These are phyloP conservation scores for Solanum chilense DNA, from an alignment of 257 asterid genomes.

Conservation along the genomic window DNA sequence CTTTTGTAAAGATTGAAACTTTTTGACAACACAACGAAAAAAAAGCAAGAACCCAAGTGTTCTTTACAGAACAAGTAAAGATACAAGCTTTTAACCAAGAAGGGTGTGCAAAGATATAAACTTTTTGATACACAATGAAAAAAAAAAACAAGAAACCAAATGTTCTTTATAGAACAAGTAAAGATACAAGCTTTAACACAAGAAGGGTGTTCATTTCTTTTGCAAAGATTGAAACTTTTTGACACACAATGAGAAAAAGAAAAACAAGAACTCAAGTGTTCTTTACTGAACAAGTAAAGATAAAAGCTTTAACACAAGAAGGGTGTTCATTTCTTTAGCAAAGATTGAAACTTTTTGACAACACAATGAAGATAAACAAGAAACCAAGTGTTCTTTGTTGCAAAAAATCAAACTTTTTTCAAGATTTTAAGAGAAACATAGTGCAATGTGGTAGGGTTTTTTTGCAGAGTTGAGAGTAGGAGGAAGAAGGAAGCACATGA, in stretches of 20 bases:
- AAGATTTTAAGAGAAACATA: neutral
- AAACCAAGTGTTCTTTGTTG: constrained; percentile 8
- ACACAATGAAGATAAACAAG: neutral
- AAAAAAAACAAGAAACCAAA: neutral
- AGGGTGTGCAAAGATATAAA: too few relatives aligned
- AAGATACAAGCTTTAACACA: constrained; percentile 17
- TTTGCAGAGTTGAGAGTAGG: neutral
- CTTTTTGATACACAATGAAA: too few relatives aligned
- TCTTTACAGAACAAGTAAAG: neutral
- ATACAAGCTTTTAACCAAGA: too few relatives aligned
- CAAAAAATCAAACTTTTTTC: neutral
- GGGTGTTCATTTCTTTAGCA: constrained; percentile 24
- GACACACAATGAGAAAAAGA: neutral
- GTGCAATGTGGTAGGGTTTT: constrained; percentile 3
- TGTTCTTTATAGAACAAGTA: neutral
- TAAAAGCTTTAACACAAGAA: constrained; percentile 23
- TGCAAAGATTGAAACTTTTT: neutral
- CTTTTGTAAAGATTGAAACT: too few relatives aligned
- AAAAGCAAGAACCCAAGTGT: neutral
- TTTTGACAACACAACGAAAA: too few relatives aligned
- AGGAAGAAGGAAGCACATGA: neutral
- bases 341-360: neutral
- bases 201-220: neutral
- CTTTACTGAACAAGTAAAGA: neutral
- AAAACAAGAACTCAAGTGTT: neutral